Percentiles rank a stretch among this genome's conserved stretches.
Evolutionary conservation across 345 rosid genomes (phyloP).

Genomic region (Dimocarpus longan): DNA sequence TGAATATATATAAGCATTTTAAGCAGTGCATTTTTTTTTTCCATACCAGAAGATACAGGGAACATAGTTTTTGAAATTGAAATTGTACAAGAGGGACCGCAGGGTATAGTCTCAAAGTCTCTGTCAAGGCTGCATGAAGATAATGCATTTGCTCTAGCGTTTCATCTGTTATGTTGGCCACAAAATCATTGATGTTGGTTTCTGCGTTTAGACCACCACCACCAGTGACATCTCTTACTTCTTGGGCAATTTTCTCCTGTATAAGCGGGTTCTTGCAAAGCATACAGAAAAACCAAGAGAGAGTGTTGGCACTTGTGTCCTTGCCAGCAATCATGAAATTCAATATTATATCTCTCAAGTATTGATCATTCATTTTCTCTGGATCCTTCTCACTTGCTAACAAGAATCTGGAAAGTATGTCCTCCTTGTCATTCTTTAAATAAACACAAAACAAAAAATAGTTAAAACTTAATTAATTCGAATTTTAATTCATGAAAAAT

Average conservation of each 20-base stretch:
- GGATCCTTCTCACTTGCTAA: constrained; percentile 64
- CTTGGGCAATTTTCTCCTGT: constrained; percentile 64
- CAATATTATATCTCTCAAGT: constrained; percentile 67
- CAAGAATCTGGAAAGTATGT: constrained; percentile 66
- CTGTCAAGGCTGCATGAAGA: constrained; percentile 78
- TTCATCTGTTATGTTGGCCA: constrained; percentile 41
- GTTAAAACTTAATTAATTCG: background rate
- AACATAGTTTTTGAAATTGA: background rate
- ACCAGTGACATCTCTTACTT: constrained; percentile 47
- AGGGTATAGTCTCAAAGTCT: constrained; percentile 77
- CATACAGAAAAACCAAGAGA: constrained; percentile 78
- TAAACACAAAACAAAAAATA: background rate
- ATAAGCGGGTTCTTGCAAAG: constrained; percentile 71
- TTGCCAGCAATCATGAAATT: constrained; percentile 76
- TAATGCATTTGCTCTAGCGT: constrained; percentile 66
- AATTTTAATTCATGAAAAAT: too few species aligned
- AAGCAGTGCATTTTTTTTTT: too few species aligned
- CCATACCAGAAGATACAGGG: too few species aligned
- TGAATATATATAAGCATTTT: too few species aligned
- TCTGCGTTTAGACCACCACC: constrained; percentile 17
- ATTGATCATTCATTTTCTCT: constrained; percentile 56
- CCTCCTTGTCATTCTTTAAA: constrained; percentile 55
- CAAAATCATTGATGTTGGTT: constrained; percentile 35
- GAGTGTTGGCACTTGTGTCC: constrained; percentile 58
- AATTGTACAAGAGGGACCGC: constrained; percentile 58